These are phyloP conservation scores for Pseudofabraea citricarpa DNA, from an alignment of 2,329 filamentous ascomycete species.

Conservation along the genomic window DNA sequence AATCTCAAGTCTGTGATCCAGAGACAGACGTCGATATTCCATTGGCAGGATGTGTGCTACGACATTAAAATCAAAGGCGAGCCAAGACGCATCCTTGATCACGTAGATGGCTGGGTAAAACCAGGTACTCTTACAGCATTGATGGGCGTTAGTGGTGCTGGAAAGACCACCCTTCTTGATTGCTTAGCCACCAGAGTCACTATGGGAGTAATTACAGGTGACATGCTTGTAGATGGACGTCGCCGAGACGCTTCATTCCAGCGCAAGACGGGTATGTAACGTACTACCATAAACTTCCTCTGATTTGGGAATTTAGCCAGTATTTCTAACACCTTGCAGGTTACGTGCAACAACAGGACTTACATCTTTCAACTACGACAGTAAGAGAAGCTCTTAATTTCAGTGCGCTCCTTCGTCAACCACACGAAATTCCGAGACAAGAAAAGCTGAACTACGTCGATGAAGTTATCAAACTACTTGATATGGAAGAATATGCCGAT, in stretches of 20 bases:
- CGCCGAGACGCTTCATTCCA: slow-evolving; percentile 66
- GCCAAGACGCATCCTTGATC: slow-evolving; percentile 57
- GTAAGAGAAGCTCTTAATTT: slow-evolving; percentile 86
- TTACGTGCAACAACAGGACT: slow-evolving; percentile 88
- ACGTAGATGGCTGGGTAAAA: slow-evolving; percentile 68
- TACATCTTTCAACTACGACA: slow-evolving; percentile 78
- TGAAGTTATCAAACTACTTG: slow-evolving; percentile 83
- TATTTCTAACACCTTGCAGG: too few relatives aligned
- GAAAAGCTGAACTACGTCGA: slow-evolving; percentile 88
- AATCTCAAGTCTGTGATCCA: slow-evolving; percentile 14
- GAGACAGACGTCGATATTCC: slow-evolving; percentile 23
- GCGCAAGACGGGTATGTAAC: slow-evolving; percentile 87
- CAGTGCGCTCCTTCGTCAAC: slow-evolving; percentile 82
- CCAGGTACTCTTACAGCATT: slow-evolving; percentile 64
- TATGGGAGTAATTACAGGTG: slow-evolving; percentile 83
- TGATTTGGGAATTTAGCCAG: too few relatives aligned
- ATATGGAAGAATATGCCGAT: slow-evolving; percentile 88
- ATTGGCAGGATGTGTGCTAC: slow-evolving; percentile 51
- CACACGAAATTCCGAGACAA: slow-evolving; percentile 59
- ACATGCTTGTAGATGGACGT: slow-evolving; percentile 67
- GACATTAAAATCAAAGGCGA: slow-evolving; percentile 67
- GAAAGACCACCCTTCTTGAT: slow-evolving; percentile 82
- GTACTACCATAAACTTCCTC: too few relatives aligned
- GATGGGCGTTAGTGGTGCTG: slow-evolving; percentile 56
- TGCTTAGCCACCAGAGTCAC: slow-evolving; percentile 74